Evolutionary conservation across 257 asterid species (phyloP), one percentile per base, ranked within the genome.

Genomic region (Datura wrightii): DNA sequence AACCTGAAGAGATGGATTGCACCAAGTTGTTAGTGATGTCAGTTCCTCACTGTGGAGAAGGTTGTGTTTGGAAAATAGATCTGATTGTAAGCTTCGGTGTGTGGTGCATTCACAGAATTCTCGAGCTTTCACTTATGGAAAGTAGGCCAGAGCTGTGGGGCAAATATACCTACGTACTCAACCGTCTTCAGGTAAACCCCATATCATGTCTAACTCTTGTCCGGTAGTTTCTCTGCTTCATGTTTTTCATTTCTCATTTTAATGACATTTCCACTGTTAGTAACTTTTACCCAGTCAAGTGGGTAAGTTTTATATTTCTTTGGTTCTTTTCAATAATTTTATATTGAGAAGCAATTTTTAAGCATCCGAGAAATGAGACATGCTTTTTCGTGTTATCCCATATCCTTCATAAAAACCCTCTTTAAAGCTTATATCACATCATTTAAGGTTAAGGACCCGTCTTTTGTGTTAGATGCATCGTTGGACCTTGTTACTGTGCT

Each of bases 91-190:
- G 99, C 94, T 97, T 95, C 84, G 99, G 99, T 13, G 98, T 97
- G 41, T 97, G 99, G 99, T 92, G 98, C 90, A 97, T 97, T 86
- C 99, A 92, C 85, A 91, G 99, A 87, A 89, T 97, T 85, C 97
- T 97, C 44, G 98, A 93, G 80, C 97, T 97, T 65, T 97, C 97
- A 39, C 95, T 93, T 70, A 89, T 94, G 98, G 99, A 97, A 87
- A 97, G 99, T 88, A 84, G 99, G 85, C 99, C 99, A 1, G 99
- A 97, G 86, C 96, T 97, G 41, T 97, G 99, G 99, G 99, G 99
- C 37, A 97, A 94, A 87, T 97, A 97, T 86, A 97, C 99, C 42
- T 95, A 86, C 62, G 98, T 93, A 59, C 97, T 97, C 58, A 97
- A 97, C 55, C 98, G 98, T 50, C 99, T 97, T 82, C 99, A 97